These are phyloP conservation scores for Citrus mangshanensis DNA, from an alignment of 345 rosid genomes.

Conservation along the genomic window DNA sequence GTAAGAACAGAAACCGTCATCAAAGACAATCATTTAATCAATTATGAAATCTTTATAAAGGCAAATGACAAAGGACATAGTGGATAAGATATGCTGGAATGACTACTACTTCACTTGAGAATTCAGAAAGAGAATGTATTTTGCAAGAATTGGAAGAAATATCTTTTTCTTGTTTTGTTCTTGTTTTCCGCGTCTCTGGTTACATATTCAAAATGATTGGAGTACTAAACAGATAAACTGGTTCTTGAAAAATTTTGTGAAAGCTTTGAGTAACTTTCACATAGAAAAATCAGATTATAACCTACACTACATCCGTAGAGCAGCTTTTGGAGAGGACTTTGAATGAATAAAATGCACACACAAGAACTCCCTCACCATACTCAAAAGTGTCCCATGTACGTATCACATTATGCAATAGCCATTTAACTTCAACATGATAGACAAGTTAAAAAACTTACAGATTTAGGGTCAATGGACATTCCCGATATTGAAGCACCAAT, in stretches of 20 bases:
- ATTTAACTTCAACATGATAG: background rate
- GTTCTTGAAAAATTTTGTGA: background rate
- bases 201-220: background rate
- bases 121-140: background rate
- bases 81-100: background rate
- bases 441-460: conserved; percentile 43
- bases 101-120: background rate
- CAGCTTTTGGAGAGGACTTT: background rate
- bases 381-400: background rate
- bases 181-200: background rate
- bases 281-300: background rate
- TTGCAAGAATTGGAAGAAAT: background rate
- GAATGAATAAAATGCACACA: background rate
- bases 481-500: conserved; percentile 76
- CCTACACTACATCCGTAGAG: background rate
- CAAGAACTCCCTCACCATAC: background rate
- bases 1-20: background rate
- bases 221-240: background rate
- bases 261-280: background rate
- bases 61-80: background rate
- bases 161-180: background rate
- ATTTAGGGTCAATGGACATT: conserved; percentile 82
- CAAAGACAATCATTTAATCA: background rate
- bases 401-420: background rate
- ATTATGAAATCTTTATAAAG: background rate